Evolutionary conservation across 345 rosid genomes (phyloP).

Genomic region (Linum trigynum): DNA sequence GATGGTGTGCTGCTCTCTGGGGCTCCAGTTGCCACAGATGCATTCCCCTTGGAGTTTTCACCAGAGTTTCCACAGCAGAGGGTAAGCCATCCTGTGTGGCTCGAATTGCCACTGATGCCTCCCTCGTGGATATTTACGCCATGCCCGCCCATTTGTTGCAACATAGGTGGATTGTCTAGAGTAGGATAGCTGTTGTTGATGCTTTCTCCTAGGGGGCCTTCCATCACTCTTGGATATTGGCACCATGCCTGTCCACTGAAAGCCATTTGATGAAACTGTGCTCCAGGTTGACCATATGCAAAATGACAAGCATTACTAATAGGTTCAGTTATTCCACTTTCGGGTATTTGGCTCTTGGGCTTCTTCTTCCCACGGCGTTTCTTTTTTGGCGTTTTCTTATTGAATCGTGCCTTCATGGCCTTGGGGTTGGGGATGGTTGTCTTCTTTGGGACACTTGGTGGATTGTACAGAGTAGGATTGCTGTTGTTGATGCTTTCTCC

Average conservation of each 20-base stretch:
- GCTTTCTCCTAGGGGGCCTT: not conserved
- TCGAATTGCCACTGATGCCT: too few species aligned
- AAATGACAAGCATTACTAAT: too few species aligned
- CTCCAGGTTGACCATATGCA: not conserved
- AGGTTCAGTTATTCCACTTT: not conserved
- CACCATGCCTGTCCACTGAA: not conserved
- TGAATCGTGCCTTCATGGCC: conserved; percentile 49
- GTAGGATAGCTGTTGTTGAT: too few species aligned
- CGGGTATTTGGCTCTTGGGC: not conserved
- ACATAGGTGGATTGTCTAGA: too few species aligned
- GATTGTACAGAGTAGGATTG: too few species aligned
- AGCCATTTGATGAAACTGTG: not conserved
- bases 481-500: not conserved
- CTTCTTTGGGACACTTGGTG: conserved; percentile 8
- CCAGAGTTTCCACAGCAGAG: too few species aligned
- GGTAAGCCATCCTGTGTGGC: too few species aligned
- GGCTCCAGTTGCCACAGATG: too few species aligned
- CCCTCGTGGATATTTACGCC: too few species aligned
- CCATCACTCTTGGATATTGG: not conserved
- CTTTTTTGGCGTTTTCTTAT: conserved; percentile 23
- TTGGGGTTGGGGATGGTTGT: conserved; percentile 20
- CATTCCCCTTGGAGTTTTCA: too few species aligned
- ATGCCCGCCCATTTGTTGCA: too few species aligned
- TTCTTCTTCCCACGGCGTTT: not conserved
- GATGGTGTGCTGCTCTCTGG: too few species aligned